Evolutionary conservation across 352 stramenopile species (phyloP).

Genomic region (Pythium guiyangense): DNA sequence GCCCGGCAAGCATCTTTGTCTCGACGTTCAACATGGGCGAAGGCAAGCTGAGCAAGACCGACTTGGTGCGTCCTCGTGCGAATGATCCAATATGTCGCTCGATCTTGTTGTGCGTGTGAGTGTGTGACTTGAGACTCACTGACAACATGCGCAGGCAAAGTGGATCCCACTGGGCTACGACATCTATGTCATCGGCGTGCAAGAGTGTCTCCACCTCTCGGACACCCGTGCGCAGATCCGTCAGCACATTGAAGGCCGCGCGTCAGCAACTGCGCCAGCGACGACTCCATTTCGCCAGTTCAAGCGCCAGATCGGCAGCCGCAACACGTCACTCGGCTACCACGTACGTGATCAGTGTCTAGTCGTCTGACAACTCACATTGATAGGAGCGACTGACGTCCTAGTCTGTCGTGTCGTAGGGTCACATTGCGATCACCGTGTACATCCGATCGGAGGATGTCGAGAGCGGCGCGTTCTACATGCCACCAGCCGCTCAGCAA

Average conservation of each 20-base stretch:
- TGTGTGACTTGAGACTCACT: background rate
- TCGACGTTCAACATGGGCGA: constrained; percentile 87
- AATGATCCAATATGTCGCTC: background rate
- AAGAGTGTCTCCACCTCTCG: constrained; percentile 83
- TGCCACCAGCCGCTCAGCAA: constrained; percentile 64
- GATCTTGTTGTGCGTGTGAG: background rate
- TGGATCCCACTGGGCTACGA: constrained; percentile 88
- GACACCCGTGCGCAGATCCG: constrained; percentile 56
- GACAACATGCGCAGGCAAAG: constrained; percentile 26
- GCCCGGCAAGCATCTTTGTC: constrained; percentile 65
- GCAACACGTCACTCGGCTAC: constrained; percentile 78
- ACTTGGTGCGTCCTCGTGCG: constrained; percentile 19
- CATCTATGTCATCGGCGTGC: constrained; percentile 88
- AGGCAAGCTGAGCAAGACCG: constrained; percentile 41
- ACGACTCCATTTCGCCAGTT: constrained; percentile 46
- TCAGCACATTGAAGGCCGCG: constrained; percentile 52
- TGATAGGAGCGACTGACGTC: background rate
- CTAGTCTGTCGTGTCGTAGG: constrained; percentile 16
- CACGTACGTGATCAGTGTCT: constrained; percentile 30
- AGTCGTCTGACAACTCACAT: too few species aligned
- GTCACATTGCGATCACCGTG: constrained; percentile 85
- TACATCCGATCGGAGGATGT: constrained; percentile 70
- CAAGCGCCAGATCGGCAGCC: constrained; percentile 73
- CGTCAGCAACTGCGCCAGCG: constrained; percentile 17
- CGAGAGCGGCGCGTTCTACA: constrained; percentile 71